Evolutionary conservation across 805 yeast genomes (phyloP).

Genomic region (Hanseniaspora lindneri): DNA sequence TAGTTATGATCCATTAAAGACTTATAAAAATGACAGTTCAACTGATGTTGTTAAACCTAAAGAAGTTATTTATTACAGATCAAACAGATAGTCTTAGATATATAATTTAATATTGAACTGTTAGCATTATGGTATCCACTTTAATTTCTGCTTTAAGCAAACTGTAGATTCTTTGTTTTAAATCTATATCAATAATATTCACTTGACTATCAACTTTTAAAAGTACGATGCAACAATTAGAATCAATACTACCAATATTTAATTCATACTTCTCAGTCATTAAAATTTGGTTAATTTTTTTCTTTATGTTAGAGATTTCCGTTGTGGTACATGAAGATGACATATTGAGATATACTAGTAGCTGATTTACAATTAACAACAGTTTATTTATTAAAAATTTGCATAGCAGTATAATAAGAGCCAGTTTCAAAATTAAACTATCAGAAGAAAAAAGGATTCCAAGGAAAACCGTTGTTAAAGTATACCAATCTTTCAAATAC

Average conservation of each 20-base stretch:
- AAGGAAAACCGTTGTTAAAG: background rate
- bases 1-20: no score
- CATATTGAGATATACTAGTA: conserved; percentile 5
- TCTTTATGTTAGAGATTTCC: background rate
- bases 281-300: background rate
- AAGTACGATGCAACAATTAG: conserved; percentile 4
- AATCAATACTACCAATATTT: background rate
- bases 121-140: conserved; percentile 2
- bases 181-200: conserved; percentile 8
- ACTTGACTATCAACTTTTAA: conserved; percentile 7
- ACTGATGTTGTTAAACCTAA: background rate
- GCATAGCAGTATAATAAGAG: background rate
- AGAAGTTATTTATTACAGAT: background rate
- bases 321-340: background rate
- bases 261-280: conserved; percentile 12
- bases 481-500: background rate
- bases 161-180: conserved; percentile 4
- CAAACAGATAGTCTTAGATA: background rate
- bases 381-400: background rate
- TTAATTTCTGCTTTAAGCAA: background rate
- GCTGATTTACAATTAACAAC: background rate
- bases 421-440: background rate
- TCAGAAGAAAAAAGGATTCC: background rate
- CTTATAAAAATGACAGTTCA: background rate
- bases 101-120: background rate